phyloP scores from a whole-genome alignment of 2,329 filamentous ascomycete species.

The Cladosporium oxysporum region DNA sequence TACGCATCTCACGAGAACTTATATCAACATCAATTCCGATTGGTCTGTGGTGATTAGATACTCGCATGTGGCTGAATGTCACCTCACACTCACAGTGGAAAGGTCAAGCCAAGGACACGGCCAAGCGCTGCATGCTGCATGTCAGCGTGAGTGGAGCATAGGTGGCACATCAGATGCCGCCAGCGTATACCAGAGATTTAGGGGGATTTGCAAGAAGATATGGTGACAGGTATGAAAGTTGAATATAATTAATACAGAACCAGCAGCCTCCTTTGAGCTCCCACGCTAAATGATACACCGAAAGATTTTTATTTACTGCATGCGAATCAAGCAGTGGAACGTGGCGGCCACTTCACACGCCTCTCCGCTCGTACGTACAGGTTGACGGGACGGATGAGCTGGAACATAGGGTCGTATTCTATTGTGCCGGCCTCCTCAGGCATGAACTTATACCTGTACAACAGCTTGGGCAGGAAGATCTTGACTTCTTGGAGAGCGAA shows the following conservation, averaged over 20 bases:
- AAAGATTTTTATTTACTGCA: not conserved
- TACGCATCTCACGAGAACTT: not conserved
- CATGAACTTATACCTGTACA: conserved; percentile 63
- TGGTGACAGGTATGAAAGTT: not conserved
- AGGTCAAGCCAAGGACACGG: not conserved
- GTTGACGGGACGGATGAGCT: conserved; percentile 59
- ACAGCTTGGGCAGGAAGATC: conserved; percentile 58
- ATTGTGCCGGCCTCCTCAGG: conserved; percentile 38
- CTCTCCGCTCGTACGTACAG: conserved; percentile 54
- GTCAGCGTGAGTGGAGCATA: not conserved
- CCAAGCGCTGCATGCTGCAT: not conserved
- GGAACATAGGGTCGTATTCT: conserved; percentile 62
- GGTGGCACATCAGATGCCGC: not conserved
- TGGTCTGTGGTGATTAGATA: not conserved
- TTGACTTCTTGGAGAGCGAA: conserved; percentile 64
- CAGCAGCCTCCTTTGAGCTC: not conserved
- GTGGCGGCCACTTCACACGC: conserved; percentile 51
- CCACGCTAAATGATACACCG: conserved; percentile 4
- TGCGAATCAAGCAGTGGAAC: not conserved
- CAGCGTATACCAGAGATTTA: not conserved
- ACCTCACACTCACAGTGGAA: not conserved
- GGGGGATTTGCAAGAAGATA: not conserved
- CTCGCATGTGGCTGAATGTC: not conserved
- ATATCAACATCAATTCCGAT: not conserved
- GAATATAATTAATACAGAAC: not conserved